Conservation (phyloP, 2,329 filamentous ascomycete species). For the Fusarium albidum region DNA sequence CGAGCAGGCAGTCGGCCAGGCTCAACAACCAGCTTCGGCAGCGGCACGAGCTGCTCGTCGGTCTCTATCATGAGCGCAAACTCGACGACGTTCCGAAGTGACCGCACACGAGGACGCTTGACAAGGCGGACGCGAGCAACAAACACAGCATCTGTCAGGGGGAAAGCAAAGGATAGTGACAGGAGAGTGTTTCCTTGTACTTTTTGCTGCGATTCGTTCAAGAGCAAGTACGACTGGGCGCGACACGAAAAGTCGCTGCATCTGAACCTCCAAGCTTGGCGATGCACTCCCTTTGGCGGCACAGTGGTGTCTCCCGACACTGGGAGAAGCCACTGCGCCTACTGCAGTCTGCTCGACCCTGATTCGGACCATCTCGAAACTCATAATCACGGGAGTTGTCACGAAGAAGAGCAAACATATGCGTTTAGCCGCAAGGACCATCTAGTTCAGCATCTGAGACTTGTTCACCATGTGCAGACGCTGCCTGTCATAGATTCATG, state of each 20-base stretch:
- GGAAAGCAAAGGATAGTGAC: constrained; percentile 1
- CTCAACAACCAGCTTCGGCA: constrained; percentile 25
- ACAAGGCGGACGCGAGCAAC: constrained; percentile 10
- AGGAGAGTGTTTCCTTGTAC: constrained; percentile 33
- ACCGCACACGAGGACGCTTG: constrained; percentile 13
- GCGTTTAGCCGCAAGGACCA: constrained; percentile 44
- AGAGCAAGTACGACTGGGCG: constrained; percentile 39
- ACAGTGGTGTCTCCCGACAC: constrained; percentile 27
- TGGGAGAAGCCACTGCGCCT: constrained; percentile 35
- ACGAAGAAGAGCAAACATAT: constrained; percentile 7
- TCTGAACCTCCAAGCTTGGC: constrained; percentile 33
- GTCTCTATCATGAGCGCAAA: constrained; percentile 7
- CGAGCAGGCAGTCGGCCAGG: constrained; percentile 17
- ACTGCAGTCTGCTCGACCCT: constrained; percentile 36
- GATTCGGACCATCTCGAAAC: constrained; percentile 33
- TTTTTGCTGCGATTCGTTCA: constrained; percentile 37
- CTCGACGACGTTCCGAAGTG: constrained; percentile 1
- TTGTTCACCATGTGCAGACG: constrained; percentile 45
- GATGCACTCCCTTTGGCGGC: constrained; percentile 35
- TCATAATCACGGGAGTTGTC: constrained; percentile 33
- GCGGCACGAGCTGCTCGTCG: constrained; percentile 30
- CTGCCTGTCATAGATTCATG: constrained; percentile 49
- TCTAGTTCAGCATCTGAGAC: constrained; percentile 42
- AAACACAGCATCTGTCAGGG: neutral
- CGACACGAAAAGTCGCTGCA: constrained; percentile 35